Evolutionary conservation across 352 stramenopile species (phyloP).

Genomic region (Globisporangium nagaii): DNA sequence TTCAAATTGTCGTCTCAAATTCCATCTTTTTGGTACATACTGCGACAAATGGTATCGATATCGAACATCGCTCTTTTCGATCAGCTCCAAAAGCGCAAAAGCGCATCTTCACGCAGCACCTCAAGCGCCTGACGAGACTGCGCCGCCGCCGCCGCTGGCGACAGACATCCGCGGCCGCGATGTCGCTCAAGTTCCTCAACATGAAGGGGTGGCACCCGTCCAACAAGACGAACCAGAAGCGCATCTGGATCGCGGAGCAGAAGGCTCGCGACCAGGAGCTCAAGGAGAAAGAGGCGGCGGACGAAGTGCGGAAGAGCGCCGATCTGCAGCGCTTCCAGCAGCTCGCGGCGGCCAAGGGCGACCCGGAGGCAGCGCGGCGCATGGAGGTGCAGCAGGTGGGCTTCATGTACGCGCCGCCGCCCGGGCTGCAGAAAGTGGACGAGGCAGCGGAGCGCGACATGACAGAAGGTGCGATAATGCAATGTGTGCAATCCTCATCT

Average conservation of each 20-base stretch:
- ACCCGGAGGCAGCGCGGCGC: constrained; percentile 35
- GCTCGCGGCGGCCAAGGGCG: constrained; percentile 48
- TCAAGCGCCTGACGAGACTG: no score
- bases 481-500: no score
- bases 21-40: no score
- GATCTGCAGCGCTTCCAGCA: constrained; percentile 53
- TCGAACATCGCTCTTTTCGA: no score
- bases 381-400: constrained; percentile 51
- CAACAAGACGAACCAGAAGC: constrained; percentile 81
- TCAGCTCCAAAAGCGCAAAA: no score
- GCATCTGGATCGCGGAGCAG: constrained; percentile 82
- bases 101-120: no score
- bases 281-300: constrained; percentile 51
- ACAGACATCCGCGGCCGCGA: constrained; percentile 17
- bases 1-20: no score
- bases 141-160: background rate
- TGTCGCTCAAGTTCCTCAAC: constrained; percentile 81
- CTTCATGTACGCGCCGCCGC: constrained; percentile 73
- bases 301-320: constrained; percentile 57
- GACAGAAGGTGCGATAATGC: constrained; percentile 22
- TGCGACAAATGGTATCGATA: no score
- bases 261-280: constrained; percentile 40
- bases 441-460: constrained; percentile 13
- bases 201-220: constrained; percentile 77
- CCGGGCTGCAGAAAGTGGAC: constrained; percentile 49